Evolutionary conservation across 805 yeast genomes (phyloP), one percentile per base, ranked within the genome.

Genomic region (Saccharomycopsis selenospora): DNA sequence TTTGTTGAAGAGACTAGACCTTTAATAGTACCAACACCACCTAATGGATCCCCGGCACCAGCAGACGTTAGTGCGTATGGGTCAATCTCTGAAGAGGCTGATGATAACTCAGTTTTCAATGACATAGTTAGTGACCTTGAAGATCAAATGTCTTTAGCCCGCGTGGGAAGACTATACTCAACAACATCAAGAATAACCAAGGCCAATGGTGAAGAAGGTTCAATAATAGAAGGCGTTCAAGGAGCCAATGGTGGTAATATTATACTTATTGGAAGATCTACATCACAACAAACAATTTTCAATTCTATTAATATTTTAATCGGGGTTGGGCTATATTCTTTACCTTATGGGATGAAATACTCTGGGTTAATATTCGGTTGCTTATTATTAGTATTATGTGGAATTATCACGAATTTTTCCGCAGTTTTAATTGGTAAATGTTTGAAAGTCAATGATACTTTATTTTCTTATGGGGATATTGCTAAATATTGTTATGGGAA

Each of bases 301-400:
- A 85, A 85, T 57, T 80, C 90, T 1, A 79, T 85, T 43, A 85
- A 85, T 60, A 84, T 84, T 0, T 65, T 85, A 25, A 78, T 85
- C 54, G 95, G 95, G 0, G 75, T 85, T 33, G 93, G 91, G 1
- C 69, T 85, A 44, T 68, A 85, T 40, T 81, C 93, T 0, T 67
- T 85, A 43, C 90, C 95, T 0, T 67, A 80, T 52, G 95, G 85
- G 1, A 64, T 85, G 48, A 73, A 70, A 54, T 70, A 79, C 41
- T 72, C 89, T 1, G 95, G 95, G 3, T 79, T 88, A 82, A 56
- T 78, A 2, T 49, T 66, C 7, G 86, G 86, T 0, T 48, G 71
- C 0, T 20, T 70, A 1, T 56, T 73, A 5, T 57, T 81, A 18
- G 42, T 68, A 0, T 49, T 62, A 1, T 71, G 78, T 48, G 80